phyloP scores from a whole-genome alignment of 2,329 filamentous ascomycete genomes.

The Colletotrichum destructivum region DNA sequence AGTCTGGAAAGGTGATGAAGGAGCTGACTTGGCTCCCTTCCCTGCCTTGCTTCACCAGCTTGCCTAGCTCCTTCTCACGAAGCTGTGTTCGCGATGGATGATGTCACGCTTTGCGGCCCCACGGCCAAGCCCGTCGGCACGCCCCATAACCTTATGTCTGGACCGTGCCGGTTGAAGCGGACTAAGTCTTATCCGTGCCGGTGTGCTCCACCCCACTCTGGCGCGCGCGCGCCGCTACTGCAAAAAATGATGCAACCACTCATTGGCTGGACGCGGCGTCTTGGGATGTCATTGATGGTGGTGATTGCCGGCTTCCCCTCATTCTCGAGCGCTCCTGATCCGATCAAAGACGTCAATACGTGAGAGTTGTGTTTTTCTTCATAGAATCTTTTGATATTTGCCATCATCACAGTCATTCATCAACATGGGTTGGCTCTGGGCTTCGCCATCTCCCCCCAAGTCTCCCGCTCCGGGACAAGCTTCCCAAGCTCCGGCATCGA shows the following conservation, averaged over 20 bases:
- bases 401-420: background rate
- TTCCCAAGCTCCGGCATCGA: slow-evolving; percentile 44
- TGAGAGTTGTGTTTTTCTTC: too few relatives aligned
- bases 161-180: slow-evolving; percentile 7
- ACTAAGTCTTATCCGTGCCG: slow-evolving; percentile 35
- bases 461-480: slow-evolving; percentile 46
- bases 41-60: slow-evolving; percentile 7
- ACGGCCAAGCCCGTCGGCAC: slow-evolving; percentile 16
- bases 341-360: background rate
- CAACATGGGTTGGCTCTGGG: slow-evolving; percentile 76
- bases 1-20: background rate
- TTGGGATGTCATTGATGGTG: slow-evolving; percentile 36
- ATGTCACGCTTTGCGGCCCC: slow-evolving; percentile 33
- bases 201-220: background rate
- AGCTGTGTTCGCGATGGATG: slow-evolving; percentile 28
- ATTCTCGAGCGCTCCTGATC: slow-evolving; percentile 16
- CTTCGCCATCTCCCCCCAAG: slow-evolving; percentile 56
- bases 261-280: slow-evolving; percentile 38
- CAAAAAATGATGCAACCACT: slow-evolving; percentile 40
- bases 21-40: background rate
- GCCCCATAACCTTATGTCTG: slow-evolving; percentile 13
- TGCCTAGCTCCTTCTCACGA: slow-evolving; percentile 21
- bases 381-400: background rate
- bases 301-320: slow-evolving; percentile 38
- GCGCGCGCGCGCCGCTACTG: slow-evolving; percentile 15